These are phyloP conservation scores for Abrus precatorius DNA, from an alignment of 306 rosid species.

Conservation along the genomic window DNA sequence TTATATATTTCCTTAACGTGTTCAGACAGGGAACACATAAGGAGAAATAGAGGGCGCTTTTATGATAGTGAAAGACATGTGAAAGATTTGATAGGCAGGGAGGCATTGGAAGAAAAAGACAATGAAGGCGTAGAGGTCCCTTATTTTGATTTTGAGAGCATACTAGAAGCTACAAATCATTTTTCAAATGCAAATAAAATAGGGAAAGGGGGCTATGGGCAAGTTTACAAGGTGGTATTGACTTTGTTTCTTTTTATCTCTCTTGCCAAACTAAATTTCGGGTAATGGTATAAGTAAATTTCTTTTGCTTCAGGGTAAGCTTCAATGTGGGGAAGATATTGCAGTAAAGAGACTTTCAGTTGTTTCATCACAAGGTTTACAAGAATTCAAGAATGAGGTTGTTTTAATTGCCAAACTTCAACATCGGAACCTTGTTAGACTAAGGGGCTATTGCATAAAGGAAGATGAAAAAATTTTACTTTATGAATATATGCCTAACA, in stretches of 20 bases:
- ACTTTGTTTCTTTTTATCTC: not conserved
- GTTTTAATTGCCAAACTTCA: constrained; percentile 58
- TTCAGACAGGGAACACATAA: constrained; percentile 34
- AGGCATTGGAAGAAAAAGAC: constrained; percentile 43
- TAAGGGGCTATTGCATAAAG: constrained; percentile 53
- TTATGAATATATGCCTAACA: constrained; percentile 61
- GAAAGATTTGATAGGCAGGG: constrained; percentile 30
- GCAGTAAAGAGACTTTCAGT: constrained; percentile 62
- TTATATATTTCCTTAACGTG: not conserved
- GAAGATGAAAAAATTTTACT: constrained; percentile 57
- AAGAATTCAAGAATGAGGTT: constrained; percentile 60
- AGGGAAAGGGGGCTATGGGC: constrained; percentile 72
- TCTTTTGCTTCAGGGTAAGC: constrained; percentile 44
- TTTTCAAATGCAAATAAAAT: constrained; percentile 61
- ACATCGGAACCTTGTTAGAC: constrained; percentile 59
- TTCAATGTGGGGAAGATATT: constrained; percentile 43
- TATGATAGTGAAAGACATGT: constrained; percentile 38
- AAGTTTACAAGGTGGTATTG: constrained; percentile 58
- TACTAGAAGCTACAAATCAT: constrained; percentile 52
- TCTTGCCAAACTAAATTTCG: too few relatives aligned
- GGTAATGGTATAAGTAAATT: too few relatives aligned
- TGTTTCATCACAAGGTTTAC: constrained; percentile 56
- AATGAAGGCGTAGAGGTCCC: constrained; percentile 52
- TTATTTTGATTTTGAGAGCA: constrained; percentile 38
- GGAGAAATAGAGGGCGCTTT: not conserved